phyloP scores from a whole-genome alignment of 108 stramenopile genomes.

The Nitzschia sp. region DNA sequence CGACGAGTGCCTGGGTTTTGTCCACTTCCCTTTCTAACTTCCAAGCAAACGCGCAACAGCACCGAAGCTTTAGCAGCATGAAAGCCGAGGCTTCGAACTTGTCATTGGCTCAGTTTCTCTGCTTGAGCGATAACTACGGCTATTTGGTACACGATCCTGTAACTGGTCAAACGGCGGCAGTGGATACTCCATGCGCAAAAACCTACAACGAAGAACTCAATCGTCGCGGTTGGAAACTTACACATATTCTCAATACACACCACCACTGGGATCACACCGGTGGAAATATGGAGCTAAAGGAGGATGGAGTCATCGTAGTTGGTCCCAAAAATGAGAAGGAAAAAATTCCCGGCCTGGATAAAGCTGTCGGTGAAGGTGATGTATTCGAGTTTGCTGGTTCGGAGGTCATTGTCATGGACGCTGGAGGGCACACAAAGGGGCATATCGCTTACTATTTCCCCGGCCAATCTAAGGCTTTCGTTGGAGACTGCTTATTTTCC shows the following conservation, averaged over 20 bases:
- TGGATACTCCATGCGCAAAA: slow-evolving; percentile 76
- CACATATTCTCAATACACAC: slow-evolving; percentile 82
- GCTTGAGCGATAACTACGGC: slow-evolving; percentile 73
- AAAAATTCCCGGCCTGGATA: slow-evolving; percentile 70
- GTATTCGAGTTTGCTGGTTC: slow-evolving; percentile 52
- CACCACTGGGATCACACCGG: slow-evolving; percentile 82
- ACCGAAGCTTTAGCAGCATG: neutral
- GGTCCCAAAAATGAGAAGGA: slow-evolving; percentile 63
- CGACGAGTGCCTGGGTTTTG: neutral
- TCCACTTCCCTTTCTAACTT: neutral
- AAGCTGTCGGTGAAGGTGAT: slow-evolving; percentile 56
- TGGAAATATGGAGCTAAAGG: slow-evolving; percentile 69
- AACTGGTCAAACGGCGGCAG: slow-evolving; percentile 74
- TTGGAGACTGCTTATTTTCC: slow-evolving; percentile 80
- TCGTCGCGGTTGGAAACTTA: slow-evolving; percentile 67
- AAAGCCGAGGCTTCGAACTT: neutral
- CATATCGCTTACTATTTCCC: slow-evolving; percentile 87
- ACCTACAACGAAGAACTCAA: slow-evolving; percentile 58
- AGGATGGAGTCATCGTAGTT: slow-evolving; percentile 42
- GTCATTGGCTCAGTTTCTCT: slow-evolving; percentile 59
- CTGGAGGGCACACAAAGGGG: slow-evolving; percentile 81
- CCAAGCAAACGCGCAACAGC: neutral
- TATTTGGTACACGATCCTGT: slow-evolving; percentile 68
- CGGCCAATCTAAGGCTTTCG: slow-evolving; percentile 57
- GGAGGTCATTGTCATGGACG: slow-evolving; percentile 65